Base-by-base conservation (phyloP, 176 grass and related monocot genomes). In the Musa schizocarpa region DNA sequence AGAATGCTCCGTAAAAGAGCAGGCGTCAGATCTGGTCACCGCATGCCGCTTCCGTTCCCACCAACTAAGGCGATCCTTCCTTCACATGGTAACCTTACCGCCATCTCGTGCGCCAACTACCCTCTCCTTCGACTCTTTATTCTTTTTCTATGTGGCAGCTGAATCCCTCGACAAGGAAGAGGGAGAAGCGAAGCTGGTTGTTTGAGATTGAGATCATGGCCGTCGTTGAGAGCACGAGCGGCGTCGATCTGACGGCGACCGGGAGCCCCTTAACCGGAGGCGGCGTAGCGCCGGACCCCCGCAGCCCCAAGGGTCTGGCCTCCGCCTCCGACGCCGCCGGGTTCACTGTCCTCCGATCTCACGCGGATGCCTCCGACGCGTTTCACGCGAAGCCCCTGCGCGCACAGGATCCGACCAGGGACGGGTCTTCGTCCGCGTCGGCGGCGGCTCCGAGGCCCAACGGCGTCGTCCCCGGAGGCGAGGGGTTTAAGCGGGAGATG, bases 401-500 rank as follows among this genome's bases (percentile, higher is more conserved):
- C 24, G 80, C 29, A 21, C 69, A 74, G 79, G 56, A 11, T 54
- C 21, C 17, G 23, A 20, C 43, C 11, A 67, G 55, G 9, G 50
- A 73, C 17, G 25, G 72, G 59, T 19, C n/a, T 0, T 43, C 53
- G 50, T 49, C 34, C 4, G 34, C 52, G n/a, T 26, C 52, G 29
- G 73, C 16, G 14, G 68, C 1, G 24, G 76, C 19, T 10, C 58
- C 24, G 34, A 43, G 34, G 34, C 34, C 34, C 4, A 43, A 43
- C 34, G 34, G 34, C 34, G 3, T 43, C 34, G 34, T 4, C 34
- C 4, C 34, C 34, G 58, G 63, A 23, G 71, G 50, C 2, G 85
- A 87, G 29, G 85, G 76, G 50, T 80, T 83, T 62, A 87, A 99
- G 85, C 78, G 85, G 43, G 95, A 99, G 81, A 99, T 99, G 82